Evolutionary conservation across 2,329 filamentous ascomycete genomes (phyloP), one percentile per base, ranked within the genome.

Genomic region (Trichoderma atroviride): DNA sequence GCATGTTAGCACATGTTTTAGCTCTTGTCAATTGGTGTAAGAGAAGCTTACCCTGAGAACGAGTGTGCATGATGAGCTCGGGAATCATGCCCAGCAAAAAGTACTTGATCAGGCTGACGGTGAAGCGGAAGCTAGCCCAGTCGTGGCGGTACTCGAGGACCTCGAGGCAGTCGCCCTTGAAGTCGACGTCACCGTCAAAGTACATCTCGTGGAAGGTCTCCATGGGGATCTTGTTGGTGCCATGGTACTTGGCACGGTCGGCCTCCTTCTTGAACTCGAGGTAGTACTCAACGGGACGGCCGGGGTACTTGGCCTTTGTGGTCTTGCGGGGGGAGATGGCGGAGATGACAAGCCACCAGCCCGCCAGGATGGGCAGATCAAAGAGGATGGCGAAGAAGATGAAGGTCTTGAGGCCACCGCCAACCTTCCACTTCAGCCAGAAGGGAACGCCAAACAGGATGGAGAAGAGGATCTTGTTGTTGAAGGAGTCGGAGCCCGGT

Each of bases 121-220:
- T 97, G 83, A 98, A 97, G 78, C 89, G 88, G 86, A 97, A 97
- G 85, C 88, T 96, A 74, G 93, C 93, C 96, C 96, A 98, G 81
- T 99, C 96, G 79, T 98, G 95, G 77, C 96, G 88, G 84, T 96
- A 96, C 83, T 98, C 96, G 81, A 98, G 83, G 59, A 92, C 85
- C 78, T 98, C 95, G 72, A 98, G 87, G 76, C 87, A 88, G 81
- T 98, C 96, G 70, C 94, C 94, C 81, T 97, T 98, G 87, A 97
- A 95, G 75, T 97, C 93, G 72, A 97, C 94, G 70, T 97, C 90
- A 70, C 93, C 93, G 78, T 96, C 91, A 82, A 98, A 97, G 86
- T 97, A 98, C 91, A 95, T 97, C 83, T 97, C 94, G 79, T 96
- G 90, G 86, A 98, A 98, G 29, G 93, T 96, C 84, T 97, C 91